phyloP scores from a whole-genome alignment of 139 green algal species.

The Nannochloris sp. region DNA sequence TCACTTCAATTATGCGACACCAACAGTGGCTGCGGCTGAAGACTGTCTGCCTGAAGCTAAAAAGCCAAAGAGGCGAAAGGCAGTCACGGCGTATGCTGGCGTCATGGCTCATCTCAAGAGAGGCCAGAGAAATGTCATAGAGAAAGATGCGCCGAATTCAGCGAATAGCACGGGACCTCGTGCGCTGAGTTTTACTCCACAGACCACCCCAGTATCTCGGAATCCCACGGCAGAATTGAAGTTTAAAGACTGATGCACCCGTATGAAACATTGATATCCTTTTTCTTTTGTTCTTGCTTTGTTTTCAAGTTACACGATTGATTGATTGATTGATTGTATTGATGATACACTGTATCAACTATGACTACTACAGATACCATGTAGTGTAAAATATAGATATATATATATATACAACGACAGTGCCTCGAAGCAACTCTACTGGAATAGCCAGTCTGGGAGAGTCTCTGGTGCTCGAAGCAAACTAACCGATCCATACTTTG shows the following conservation, averaged over 20 bases:
- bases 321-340: too few relatives aligned
- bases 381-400: too few relatives aligned
- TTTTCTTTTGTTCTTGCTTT: not conserved
- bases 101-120: slow-evolving; percentile 12
- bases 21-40: slow-evolving; percentile 2
- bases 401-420: too few relatives aligned
- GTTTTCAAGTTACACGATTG: not conserved
- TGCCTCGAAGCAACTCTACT: not conserved
- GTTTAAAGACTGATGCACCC: not conserved
- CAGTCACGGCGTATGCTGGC: slow-evolving; percentile 7
- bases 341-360: too few relatives aligned
- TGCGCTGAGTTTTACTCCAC: slow-evolving; percentile 13
- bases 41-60: slow-evolving; percentile 1
- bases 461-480: slow-evolving; percentile 10
- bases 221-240: not conserved
- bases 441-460: slow-evolving; percentile 36
- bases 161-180: slow-evolving; percentile 6
- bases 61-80: slow-evolving; percentile 7
- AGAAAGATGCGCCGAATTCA: not conserved
- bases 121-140: not conserved
- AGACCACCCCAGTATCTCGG: slow-evolving; percentile 1
- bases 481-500: slow-evolving; percentile 35
- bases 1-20: slow-evolving; percentile 36
- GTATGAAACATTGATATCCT: not conserved
- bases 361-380: too few relatives aligned